Base-by-base conservation (phyloP, 768 basidiomycete species). In the Panus rudis region DNA sequence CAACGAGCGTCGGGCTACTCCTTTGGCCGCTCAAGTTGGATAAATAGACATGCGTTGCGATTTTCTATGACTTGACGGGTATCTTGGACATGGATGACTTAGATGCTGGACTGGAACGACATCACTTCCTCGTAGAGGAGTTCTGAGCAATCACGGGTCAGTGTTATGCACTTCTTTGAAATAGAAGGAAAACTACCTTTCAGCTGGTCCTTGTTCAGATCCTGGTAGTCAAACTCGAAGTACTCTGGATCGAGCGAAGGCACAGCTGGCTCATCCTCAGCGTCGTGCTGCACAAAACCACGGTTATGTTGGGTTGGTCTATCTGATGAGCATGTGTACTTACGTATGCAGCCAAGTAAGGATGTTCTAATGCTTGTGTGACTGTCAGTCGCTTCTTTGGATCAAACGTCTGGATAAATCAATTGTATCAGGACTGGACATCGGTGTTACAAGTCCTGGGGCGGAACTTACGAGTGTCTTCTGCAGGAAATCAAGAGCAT, bases 211-310 rank as follows among this genome's bases (percentile, higher is more conserved):
- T 85, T 79, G 47, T 75, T 81, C 49, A 92, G 75, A 30, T 60
- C 59, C 56, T 57, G 88, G 83, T 58, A 68, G 61, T 96, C 92
- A 56, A 93, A 94, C 52, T 91, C 84, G 62, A 96, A 96, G 64
- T 92, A 96, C 34, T 77, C 74, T 0, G 89, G 79, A 56, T 81
- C 82, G 34, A 96, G 74, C 8, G 87, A 81, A 31, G 77, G 71
- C n/a, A 84, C 82, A 22, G 69, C 68, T 2, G 93, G 92, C 57
- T 96, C 92, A 57, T 96, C 92, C 42, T 88, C 84, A 2, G 91
- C 81, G 58, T 92, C 90, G 53, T 91, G 87, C 80, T 84, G 47
- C 23, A 49, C 37, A 20, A 35, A 35, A 27, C 7, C 23, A 26
- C 6, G 35, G 6, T 26, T 6, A 33, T n/a, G 20, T 14, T 30